Percentiles rank a stretch among this genome's conserved stretches.
These are phyloP conservation scores for Geotrichum fermentans DNA, from an alignment of 1,139 yeast genomes.

Conservation along the genomic window DNA sequence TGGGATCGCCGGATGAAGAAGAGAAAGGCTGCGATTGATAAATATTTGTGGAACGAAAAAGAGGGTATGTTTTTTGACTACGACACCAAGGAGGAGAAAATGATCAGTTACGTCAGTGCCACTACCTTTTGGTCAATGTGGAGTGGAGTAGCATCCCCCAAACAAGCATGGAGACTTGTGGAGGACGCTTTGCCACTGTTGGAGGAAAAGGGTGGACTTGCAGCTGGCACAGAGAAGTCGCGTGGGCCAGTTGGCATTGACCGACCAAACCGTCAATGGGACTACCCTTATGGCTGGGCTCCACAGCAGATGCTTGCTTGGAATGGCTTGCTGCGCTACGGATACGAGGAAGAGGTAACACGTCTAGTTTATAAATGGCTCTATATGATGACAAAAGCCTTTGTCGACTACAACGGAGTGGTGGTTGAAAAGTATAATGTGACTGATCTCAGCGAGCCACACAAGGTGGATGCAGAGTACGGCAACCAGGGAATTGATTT, in stretches of 20 bases:
- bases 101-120: constrained; percentile 74
- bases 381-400: constrained; percentile 82
- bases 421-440: constrained; percentile 96
- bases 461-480: constrained; percentile 90
- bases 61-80: constrained; percentile 82
- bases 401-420: constrained; percentile 90
- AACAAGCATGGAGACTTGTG: constrained; percentile 69
- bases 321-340: constrained; percentile 77
- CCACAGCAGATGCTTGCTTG: constrained; percentile 96
- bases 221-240: constrained; percentile 73
- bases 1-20: constrained; percentile 58
- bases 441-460: constrained; percentile 76
- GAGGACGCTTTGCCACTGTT: constrained; percentile 59
- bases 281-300: constrained; percentile 97
- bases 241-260: constrained; percentile 67
- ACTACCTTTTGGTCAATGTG: constrained; percentile 92
- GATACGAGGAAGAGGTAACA: constrained; percentile 59
- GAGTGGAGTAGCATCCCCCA: constrained; percentile 67
- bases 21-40: constrained; percentile 56
- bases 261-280: constrained; percentile 93
- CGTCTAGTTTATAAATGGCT: constrained; percentile 85
- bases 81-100: constrained; percentile 54
- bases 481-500: constrained; percentile 95
- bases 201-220: constrained; percentile 86
- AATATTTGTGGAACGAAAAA: constrained; percentile 80